Evolutionary conservation across 306 rosid genomes (phyloP).

Genomic region (Medicago ruthenica): DNA sequence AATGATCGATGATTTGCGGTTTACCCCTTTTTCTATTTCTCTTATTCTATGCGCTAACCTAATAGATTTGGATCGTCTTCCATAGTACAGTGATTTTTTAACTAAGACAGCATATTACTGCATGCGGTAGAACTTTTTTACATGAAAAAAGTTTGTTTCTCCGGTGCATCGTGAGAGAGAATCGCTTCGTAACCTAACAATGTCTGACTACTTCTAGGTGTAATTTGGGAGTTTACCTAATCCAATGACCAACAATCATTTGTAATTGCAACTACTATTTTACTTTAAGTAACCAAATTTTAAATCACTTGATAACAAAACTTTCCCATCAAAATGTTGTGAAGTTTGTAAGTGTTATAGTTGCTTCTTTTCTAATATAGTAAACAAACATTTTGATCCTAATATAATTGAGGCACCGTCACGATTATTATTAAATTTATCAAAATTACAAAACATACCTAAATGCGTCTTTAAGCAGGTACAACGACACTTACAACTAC

Average conservation of each 20-base stretch:
- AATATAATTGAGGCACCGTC: not conserved
- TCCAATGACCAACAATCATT: not conserved
- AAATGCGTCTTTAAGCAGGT: conserved; percentile 47
- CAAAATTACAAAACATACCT: not conserved
- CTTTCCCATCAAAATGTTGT: not conserved
- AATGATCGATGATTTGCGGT: not conserved
- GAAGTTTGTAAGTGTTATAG: not conserved
- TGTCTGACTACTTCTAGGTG: not conserved
- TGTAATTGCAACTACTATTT: not conserved
- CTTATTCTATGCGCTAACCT: not conserved
- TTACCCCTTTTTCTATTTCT: not conserved
- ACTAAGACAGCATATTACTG: no score
- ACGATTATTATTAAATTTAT: no score
- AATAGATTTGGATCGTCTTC: no score
- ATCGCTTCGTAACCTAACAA: not conserved
- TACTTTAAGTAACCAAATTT: not conserved
- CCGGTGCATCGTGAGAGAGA: not conserved
- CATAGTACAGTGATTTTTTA: not conserved
- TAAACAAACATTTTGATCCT: no score
- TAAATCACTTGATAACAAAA: not conserved
- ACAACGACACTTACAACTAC: conserved; percentile 82
- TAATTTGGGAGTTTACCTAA: not conserved
- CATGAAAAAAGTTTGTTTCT: not conserved
- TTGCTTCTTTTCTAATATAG: no score
- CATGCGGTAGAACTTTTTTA: not conserved